Evolutionary conservation across 2,329 filamentous ascomycete species (phyloP), one percentile per base, ranked within the genome.

Genomic region (Elsinoe necatrix): DNA sequence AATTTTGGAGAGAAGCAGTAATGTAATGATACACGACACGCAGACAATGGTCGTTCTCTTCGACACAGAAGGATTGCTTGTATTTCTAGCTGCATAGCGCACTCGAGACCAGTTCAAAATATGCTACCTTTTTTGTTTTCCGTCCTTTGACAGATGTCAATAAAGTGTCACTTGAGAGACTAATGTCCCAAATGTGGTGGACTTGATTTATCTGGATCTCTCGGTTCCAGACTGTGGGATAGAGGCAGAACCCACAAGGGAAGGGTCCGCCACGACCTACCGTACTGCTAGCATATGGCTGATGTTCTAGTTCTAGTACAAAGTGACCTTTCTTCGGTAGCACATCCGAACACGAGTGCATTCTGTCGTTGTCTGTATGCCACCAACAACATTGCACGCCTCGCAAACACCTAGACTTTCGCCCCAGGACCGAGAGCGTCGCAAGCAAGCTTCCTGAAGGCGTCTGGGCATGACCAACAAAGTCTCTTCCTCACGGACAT

Each of bases 11-110:
- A 11, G 48, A 12, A 25, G 47, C 6, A 39, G 48, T 52, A 52
- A 52, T 52, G 48, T 52, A 52, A 52, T 52, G 48, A 52, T 52
- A 35, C 48, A 52, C 34, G 48, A 52, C 39, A 52, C 48, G 29
- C 16, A 20, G 31, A 52, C 20, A 18, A 16, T 21, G 48, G 16
- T 39, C 9, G 43, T 52, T 35, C 29, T 21, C 12, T 52, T 52
- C 29, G 7, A 52, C 18, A n/a, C 25, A 37, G 29, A 34, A 16
- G 48, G 29, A 21, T 18, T 18, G 16, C 21, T 52, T 52, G 45
- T 50, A 50, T 31, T 47, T 50, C 23, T 50, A 50, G 45, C 27
- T 31, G 45, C 45, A 50, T 50, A 50, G 45, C 45, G 45, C 16
- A 21, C n/a, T 20, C 39, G 21, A 43, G 20, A 43, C 18, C 39